Evolutionary conservation across 2,329 filamentous ascomycete species (phyloP), one percentile per base, ranked within the genome.

Genomic region (Colletotrichum nymphaeae): DNA sequence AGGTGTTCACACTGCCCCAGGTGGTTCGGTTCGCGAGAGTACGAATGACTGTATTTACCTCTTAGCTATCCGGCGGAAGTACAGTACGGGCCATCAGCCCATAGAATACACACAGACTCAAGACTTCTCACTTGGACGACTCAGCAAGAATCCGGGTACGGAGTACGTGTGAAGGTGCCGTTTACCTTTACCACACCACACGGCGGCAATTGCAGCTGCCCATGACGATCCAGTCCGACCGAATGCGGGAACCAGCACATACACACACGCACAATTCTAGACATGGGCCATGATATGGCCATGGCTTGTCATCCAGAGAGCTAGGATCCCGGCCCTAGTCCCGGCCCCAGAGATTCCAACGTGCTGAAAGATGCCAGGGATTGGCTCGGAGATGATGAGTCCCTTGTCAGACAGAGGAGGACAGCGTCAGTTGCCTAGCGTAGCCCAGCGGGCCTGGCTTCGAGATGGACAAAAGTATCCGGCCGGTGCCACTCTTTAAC

Each of bases 311-410:
- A 46, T 49, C 53, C 46, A 59, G 9, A 12, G 24, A 37, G 49
- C 55, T 53, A 32, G 49, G 46, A 35, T 37, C 70, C 68, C 26
- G 42, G 59, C 59, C 70, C 59, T 35, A 16, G 37, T 49, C 52
- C 67, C 60, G 66, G 72, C 65, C 60, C 70, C 24, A 73, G 67
- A 66, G 35, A 60, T 49, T 67, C 52, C 66, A 64, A 73, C 72
- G 58, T 72, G 67, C 67, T 66, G 56, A 60, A 14, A 14, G 19
- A 56, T 60, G 62, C 55, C 52, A 73, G 59, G 74, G 72, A 71
- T 74, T 71, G 67, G 72, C 62, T 72, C 72, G 67, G 69, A 76
- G 72, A 76, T 76, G 75, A 76, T 73, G 63, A 69, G 37, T 58
- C 67, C 72, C 67, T 63, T 32, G 59, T 69, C 46, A 22, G 37